A percentile compares a stretch with the other conserved stretches of the same genome.
Evolutionary conservation across 148 eudicot genomes (phyloP).

Genomic region (Cornus suecica): DNA sequence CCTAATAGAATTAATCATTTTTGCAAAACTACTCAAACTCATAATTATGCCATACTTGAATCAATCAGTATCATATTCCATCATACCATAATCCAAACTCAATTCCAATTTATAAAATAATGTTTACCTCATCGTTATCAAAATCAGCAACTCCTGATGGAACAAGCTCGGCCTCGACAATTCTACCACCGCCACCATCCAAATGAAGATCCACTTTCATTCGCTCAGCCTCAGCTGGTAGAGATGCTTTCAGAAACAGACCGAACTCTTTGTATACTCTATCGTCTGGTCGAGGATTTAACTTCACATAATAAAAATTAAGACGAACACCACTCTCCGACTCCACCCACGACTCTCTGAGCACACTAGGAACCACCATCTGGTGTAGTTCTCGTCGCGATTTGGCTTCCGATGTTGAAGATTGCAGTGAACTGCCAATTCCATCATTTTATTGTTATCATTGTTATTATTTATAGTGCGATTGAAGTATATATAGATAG

Average conservation of each 20-base stretch:
- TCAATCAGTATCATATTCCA: no score
- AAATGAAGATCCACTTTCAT: slow-evolving; percentile 70
- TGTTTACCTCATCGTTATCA: slow-evolving; percentile 59
- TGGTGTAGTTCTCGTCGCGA: slow-evolving; percentile 68
- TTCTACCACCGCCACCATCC: slow-evolving; percentile 59
- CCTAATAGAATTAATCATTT: no score
- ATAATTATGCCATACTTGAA: no score
- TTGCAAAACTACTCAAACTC: no score
- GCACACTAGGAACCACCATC: slow-evolving; percentile 78
- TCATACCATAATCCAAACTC: no score
- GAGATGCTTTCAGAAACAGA: slow-evolving; percentile 61
- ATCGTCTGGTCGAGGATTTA: slow-evolving; percentile 70
- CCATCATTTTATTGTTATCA: no score
- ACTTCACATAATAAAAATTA: slow-evolving; percentile 58
- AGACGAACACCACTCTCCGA: slow-evolving; percentile 42
- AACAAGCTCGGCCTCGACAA: slow-evolving; percentile 62
- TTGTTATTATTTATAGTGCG: no score
- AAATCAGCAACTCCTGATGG: slow-evolving; percentile 54
- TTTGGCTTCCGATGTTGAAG: slow-evolving; percentile 72
- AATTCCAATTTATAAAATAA: no score
- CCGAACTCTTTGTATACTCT: slow-evolving; percentile 72
- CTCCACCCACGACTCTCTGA: slow-evolving; percentile 57
- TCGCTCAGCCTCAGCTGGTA: slow-evolving; percentile 72
- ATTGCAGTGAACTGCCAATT: slow-evolving; percentile 56
- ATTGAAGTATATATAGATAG: no score